Base-by-base conservation (phyloP, 192 early-diverging fungal species). In the Coemansia sp. region DNA sequence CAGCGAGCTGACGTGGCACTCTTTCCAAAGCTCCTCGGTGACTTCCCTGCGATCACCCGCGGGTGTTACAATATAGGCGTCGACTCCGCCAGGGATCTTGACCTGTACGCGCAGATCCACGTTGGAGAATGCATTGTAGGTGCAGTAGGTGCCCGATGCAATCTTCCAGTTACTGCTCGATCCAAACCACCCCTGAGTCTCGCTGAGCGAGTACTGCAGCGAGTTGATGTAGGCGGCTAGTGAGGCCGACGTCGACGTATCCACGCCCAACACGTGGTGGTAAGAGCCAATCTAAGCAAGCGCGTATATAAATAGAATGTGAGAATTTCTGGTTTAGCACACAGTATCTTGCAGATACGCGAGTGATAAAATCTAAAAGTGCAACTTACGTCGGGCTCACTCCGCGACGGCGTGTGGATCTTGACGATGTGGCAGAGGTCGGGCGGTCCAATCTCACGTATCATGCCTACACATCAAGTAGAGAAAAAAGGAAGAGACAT, bases 81-180 rank as follows among this genome's bases (percentile, higher is more conserved):
- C 97, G 5, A 99, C 98, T 47, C 98, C 96, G 64, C 98, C 98
- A 12, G 98, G 98, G 74, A 98, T 98, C 66, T 93, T 91, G 36
- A 99, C 95, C 81, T 97, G 95, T n/a, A 99, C 98, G 41, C 98
- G 90, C 46, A 99, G 89, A 84, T 99, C 98, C 9, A 98, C 92
- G 22, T 95, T 88, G 7, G 97, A 96, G 71, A 99, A 99, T 5
- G 95, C 95, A 81, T 99, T 98, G 85, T 93, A 99, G 78, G 95
- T 94, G 85, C 97, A 95, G 83, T 92, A 93, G 1, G 90, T 92
- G 24, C 91, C 92, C 24, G 88, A 88, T 12, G 76, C 77, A 57
- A 93, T 89, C 77, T 91, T 91, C 88, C 81, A 78, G 67, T 65
- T 69, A 52, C 74, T 87, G 50, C 47, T 69, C 74, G 65, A 66